Percentiles rank a stretch among this genome's conserved stretches.
Evolutionary conservation across 2,329 filamentous ascomycete genomes (phyloP).

Genomic region (Stagonosporopsis cucurbitacearum): DNA sequence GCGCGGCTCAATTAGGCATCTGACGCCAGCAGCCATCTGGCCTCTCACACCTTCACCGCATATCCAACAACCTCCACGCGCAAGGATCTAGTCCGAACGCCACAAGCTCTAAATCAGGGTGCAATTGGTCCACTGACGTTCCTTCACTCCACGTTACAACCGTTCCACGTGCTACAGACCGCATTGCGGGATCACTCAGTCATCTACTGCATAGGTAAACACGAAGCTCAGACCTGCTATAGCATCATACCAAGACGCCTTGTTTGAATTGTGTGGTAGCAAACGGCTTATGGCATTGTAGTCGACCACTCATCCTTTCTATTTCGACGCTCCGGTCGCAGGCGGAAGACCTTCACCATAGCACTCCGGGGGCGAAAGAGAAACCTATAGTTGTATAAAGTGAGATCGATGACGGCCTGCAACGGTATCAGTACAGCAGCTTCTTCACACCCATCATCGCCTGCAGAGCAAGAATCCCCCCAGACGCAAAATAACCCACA

Average conservation of each 20-base stretch:
- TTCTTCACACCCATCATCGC: conserved; percentile 1
- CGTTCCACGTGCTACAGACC: conserved; percentile 10
- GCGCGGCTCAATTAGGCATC: conserved; percentile 48
- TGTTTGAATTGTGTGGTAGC: conserved; percentile 33
- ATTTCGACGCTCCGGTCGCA: conserved; percentile 31
- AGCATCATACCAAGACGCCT: conserved; percentile 25
- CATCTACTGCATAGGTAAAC: conserved; percentile 1
- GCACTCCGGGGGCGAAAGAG: conserved; percentile 19
- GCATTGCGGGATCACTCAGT: not conserved
- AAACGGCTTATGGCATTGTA: conserved; percentile 34
- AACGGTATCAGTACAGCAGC: not conserved
- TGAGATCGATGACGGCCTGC: not conserved
- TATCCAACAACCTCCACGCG: conserved; percentile 18
- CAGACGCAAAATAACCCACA: conserved; percentile 15
- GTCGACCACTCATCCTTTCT: conserved; percentile 27
- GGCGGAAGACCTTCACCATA: conserved; percentile 15
- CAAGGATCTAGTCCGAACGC: conserved; percentile 28
- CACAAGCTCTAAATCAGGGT: conserved; percentile 40
- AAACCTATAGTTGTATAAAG: conserved; percentile 33
- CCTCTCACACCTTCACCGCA: conserved; percentile 26
- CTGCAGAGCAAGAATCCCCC: conserved; percentile 16
- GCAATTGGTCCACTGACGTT: conserved; percentile 22
- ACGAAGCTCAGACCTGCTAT: conserved; percentile 31
- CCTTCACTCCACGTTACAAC: conserved; percentile 27
- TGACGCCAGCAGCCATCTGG: conserved; percentile 45